These are phyloP conservation scores for Groenewaldozyma tartarivorans DNA, from an alignment of 805 yeast species.

Conservation along the genomic window DNA sequence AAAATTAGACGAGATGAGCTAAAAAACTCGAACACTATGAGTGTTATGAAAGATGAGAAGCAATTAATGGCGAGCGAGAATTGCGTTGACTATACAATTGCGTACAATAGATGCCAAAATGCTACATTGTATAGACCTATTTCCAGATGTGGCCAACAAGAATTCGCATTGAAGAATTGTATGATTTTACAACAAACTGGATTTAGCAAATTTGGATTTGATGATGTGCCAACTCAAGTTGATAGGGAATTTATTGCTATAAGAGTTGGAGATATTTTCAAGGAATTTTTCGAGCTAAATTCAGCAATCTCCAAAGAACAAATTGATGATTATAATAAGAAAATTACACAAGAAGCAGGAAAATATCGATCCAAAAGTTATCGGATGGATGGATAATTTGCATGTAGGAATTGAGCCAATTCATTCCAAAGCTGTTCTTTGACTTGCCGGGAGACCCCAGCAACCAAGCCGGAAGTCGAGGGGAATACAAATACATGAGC, in stretches of 20 bases:
- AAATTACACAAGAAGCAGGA: background rate
- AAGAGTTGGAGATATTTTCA: background rate
- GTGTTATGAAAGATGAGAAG: background rate
- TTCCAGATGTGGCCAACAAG: background rate
- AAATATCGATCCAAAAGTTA: background rate
- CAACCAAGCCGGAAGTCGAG: slow-evolving; percentile 63
- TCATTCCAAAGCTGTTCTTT: slow-evolving; percentile 43
- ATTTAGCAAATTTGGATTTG: background rate
- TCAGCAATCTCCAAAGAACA: background rate
- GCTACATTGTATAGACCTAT: background rate
- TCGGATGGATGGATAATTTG: background rate
- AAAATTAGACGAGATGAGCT: background rate
- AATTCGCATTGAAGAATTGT: background rate
- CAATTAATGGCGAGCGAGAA: slow-evolving; percentile 22
- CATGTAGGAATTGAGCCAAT: slow-evolving; percentile 22
- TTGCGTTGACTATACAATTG: slow-evolving; percentile 25
- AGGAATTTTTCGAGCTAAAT: background rate
- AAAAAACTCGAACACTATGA: background rate
- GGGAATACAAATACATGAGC: slow-evolving; percentile 48
- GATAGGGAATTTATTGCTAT: background rate
- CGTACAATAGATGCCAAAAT: slow-evolving; percentile 1
- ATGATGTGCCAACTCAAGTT: background rate
- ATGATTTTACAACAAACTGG: background rate
- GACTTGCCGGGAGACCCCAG: slow-evolving; percentile 36
- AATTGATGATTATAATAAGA: background rate